A percentile compares a stretch with the other conserved stretches of the same genome.
These are phyloP conservation scores for Boletus reticuloceps DNA, from an alignment of 768 basidiomycete species.

Conservation along the genomic window DNA sequence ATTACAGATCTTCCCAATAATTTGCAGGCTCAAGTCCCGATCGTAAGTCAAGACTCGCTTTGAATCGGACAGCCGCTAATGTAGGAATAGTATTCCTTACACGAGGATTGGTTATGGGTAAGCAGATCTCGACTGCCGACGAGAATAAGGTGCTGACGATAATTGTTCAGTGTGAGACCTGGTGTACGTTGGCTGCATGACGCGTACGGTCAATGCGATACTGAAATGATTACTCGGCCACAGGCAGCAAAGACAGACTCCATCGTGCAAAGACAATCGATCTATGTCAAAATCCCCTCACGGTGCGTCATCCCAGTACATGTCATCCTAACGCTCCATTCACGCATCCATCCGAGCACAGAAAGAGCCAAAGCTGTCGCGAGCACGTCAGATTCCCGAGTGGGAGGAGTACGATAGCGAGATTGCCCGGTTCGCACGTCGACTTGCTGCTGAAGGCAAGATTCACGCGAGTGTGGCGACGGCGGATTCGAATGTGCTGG, in stretches of 20 bases:
- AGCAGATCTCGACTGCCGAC: constrained; percentile 20
- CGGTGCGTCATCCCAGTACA: constrained; percentile 48
- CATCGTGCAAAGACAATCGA: constrained; percentile 88
- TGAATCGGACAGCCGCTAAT: background rate
- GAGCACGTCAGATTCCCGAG: constrained; percentile 94
- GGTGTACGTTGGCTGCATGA: constrained; percentile 62
- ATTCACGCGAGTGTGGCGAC: constrained; percentile 66
- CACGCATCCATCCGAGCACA: constrained; percentile 32
- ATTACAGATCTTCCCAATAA: constrained; percentile 89
- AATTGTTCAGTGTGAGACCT: constrained; percentile 84
- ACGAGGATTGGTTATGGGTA: constrained; percentile 97
- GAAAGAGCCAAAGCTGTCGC: constrained; percentile 95
- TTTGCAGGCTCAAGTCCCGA: constrained; percentile 87
- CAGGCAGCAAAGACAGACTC: constrained; percentile 80
- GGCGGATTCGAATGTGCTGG: constrained; percentile 68
- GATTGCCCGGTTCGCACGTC: constrained; percentile 78
- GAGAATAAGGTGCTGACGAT: constrained; percentile 2
- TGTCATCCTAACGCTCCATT: background rate
- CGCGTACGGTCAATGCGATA: background rate
- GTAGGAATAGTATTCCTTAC: constrained; percentile 67
- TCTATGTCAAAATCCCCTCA: constrained; percentile 94
- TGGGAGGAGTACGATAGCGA: constrained; percentile 95
- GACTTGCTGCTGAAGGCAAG: constrained; percentile 66
- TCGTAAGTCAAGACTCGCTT: constrained; percentile 58
- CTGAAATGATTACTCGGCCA: constrained; percentile 1